Evolutionary conservation across 495 filamentous ascomycete species (phyloP), one percentile per base, ranked within the genome.

Genomic region (Cudoniella acicularis): DNA sequence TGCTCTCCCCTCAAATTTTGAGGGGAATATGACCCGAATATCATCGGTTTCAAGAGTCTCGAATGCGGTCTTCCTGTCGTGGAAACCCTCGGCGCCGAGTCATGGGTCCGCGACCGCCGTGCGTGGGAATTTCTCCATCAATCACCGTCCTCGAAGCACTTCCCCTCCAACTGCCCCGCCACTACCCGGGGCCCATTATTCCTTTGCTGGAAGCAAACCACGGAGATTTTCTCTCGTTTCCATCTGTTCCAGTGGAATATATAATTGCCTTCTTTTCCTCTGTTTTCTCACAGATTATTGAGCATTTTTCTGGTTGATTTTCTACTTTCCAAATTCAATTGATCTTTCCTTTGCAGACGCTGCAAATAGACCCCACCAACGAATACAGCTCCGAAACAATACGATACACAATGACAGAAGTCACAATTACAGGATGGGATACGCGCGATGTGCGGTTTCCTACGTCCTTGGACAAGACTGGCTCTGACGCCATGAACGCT

Each of bases 401-500:
- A 46, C 43, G 11, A 21, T 26, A 1, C 60, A 62, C 45, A 20
- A 82, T 79, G 76, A 59, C 72, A 40, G 77, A 83, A 79, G 85
- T 95, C 64, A 93, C 86, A 27, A 93, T 96, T 72, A 93, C 88
- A 54, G 80, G 84, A 56, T 89, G 83, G 70, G 80, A 79, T 62
- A 92, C 90, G 48, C 82, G 88, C 64, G 92, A 96, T 75, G 89
- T 96, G 70, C 84, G 92, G 68, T 96, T 96, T 76, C 92, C 92
- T 30, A 97, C 92, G 47, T 96, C 92, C 41, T 83, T 97, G 47
- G 90, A 96, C 74, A 94, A 93, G 76, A 95, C 90, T 8, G 92
- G 92, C 66, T 96, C 91, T 27, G 92, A 97, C 81, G 92, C 92
- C 68, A 97, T 97, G 92, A 96, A 97, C 70, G 88, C 89, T 13